Percentiles rank a stretch among this genome's conserved stretches.
These are phyloP conservation scores for Microdochium paspali DNA, from an alignment of 2,329 filamentous ascomycete species.

Conservation along the genomic window DNA sequence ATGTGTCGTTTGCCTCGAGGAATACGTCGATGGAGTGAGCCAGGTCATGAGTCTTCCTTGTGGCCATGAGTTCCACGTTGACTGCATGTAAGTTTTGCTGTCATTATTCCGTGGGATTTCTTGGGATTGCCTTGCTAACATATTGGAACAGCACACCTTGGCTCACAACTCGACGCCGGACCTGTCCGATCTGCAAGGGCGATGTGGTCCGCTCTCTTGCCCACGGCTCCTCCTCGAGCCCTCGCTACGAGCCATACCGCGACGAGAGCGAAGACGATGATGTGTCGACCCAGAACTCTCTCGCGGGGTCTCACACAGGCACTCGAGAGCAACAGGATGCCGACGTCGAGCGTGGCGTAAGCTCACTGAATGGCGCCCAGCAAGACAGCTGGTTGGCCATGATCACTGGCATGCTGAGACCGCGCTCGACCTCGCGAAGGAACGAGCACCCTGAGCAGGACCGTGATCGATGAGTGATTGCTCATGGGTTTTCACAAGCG, in stretches of 20 bases:
- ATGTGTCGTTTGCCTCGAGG: slow-evolving; percentile 93
- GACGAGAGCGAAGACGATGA: slow-evolving; percentile 39
- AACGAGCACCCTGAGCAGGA: not conserved
- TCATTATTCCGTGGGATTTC: slow-evolving; percentile 5
- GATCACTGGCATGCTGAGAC: not conserved
- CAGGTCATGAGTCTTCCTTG: slow-evolving; percentile 95
- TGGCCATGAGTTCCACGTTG: slow-evolving; percentile 93
- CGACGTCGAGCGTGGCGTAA: not conserved
- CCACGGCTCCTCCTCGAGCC: slow-evolving; percentile 38
- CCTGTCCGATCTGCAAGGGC: slow-evolving; percentile 98
- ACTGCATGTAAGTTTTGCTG: slow-evolving; percentile 79
- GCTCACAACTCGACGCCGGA: slow-evolving; percentile 88
- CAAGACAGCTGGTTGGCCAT: not conserved
- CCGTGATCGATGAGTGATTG: not conserved
- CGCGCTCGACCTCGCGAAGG: not conserved
- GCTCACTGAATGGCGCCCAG: not conserved
- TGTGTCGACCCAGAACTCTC: not conserved
- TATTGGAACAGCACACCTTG: slow-evolving; percentile 66
- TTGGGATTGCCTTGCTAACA: slow-evolving; percentile 15
- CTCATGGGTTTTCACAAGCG: too few species aligned
- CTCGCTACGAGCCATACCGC: slow-evolving; percentile 44
- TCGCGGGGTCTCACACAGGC: not conserved
- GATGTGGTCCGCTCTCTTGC: slow-evolving; percentile 74
- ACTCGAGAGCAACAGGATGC: not conserved
- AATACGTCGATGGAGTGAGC: slow-evolving; percentile 91